Conservation (phyloP, 176 grass and related monocot species). For the Musa acuminata region DNA sequence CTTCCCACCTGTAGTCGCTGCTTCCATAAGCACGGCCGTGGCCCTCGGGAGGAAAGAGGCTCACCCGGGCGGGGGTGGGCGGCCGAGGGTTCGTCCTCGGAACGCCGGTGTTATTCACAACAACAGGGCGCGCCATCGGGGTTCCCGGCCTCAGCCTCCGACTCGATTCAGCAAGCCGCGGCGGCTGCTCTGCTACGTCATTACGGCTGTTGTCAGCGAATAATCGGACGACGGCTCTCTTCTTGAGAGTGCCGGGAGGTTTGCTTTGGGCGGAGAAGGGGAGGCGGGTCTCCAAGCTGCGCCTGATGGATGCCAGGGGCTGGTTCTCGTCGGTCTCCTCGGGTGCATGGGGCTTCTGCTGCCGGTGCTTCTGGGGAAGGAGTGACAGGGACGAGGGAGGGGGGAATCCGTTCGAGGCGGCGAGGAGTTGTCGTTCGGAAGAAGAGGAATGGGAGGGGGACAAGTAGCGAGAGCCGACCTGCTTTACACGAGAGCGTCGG, state of each 20-base stretch:
- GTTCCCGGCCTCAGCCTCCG: conserved; percentile 25
- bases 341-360: neutral
- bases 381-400: conserved; percentile 18
- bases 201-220: conserved; percentile 38
- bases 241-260: conserved; percentile 19
- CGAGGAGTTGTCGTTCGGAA: conserved; percentile 20
- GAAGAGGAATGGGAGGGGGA: conserved; percentile 34
- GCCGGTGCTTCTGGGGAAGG: conserved; percentile 11
- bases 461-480: conserved; percentile 86
- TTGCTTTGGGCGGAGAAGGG: neutral
- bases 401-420: conserved; percentile 13
- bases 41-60: conserved; percentile 21
- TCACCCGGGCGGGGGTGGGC: conserved; percentile 37
- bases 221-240: conserved; percentile 50
- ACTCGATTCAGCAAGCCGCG: neutral
- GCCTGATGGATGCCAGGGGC: neutral
- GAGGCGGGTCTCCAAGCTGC: conserved; percentile 11
- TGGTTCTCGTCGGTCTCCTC: conserved; percentile 55
- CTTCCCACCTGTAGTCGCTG: neutral
- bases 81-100: conserved; percentile 26
- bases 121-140: conserved; percentile 9
- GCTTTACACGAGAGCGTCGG: conserved; percentile 40
- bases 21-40: neutral
- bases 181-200: conserved; percentile 2
- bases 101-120: neutral